Conservation (phyloP, 192 early-diverging fungal genomes). For the Backusella circina region DNA sequence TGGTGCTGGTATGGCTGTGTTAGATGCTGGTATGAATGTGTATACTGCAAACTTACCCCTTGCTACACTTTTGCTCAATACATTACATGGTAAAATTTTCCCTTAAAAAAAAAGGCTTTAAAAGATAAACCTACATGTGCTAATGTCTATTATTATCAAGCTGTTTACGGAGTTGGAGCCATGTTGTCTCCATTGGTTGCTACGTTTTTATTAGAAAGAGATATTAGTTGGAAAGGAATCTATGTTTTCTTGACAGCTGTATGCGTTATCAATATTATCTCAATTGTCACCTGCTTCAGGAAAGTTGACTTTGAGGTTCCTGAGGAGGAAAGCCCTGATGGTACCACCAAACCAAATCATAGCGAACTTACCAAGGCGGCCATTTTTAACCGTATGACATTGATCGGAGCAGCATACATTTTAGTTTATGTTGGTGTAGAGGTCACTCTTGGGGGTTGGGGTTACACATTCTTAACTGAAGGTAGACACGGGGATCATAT, state of each 20-base stretch:
- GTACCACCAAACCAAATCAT: background rate
- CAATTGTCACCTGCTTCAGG: conserved; percentile 19
- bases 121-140: background rate
- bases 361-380: conserved; percentile 1
- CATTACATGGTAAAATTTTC: conserved; percentile 29
- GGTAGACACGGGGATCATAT: conserved; percentile 21
- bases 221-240: conserved; percentile 24
- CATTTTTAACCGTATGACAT: conserved; percentile 21
- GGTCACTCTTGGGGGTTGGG: conserved; percentile 34
- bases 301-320: background rate
- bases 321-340: conserved; percentile 2
- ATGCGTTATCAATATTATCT: conserved; percentile 13
- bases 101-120: background rate
- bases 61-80: conserved; percentile 30
- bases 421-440: conserved; percentile 38
- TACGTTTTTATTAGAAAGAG: conserved; percentile 12
- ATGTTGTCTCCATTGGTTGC: conserved; percentile 28
- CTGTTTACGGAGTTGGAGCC: conserved; percentile 32
- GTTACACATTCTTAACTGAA: conserved; percentile 28
- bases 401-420: conserved; percentile 25
- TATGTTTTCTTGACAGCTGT: conserved; percentile 28
- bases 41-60: conserved; percentile 25
- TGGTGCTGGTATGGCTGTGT: conserved; percentile 22
- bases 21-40: conserved; percentile 35
- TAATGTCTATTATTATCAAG: conserved; percentile 7